Percentiles rank a stretch among this genome's conserved stretches.
phyloP scores from a whole-genome alignment of 129 eudicot species.

The Chrysanthemum lavandulifolium region DNA sequence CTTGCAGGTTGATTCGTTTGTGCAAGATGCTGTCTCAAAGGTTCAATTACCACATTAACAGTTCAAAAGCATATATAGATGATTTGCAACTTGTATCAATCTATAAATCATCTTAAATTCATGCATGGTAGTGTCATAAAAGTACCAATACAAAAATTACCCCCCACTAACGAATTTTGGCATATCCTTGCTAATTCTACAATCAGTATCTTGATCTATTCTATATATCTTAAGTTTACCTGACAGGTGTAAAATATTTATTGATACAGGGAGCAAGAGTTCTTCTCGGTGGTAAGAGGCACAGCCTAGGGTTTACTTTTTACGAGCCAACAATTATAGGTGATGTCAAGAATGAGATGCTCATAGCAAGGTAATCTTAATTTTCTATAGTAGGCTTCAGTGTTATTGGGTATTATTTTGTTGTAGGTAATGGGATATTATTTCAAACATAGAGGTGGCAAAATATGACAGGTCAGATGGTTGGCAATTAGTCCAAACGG shows the following conservation, averaged over 20 bases:
- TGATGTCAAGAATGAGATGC: slow-evolving; percentile 88
- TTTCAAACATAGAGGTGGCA: too few species aligned
- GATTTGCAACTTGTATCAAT: not conserved
- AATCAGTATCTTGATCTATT: too few species aligned
- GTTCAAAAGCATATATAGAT: not conserved
- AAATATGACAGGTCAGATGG: too few species aligned
- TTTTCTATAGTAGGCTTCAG: not conserved
- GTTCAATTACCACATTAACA: slow-evolving; percentile 35
- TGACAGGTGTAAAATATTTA: slow-evolving; percentile 6
- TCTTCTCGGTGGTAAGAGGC: slow-evolving; percentile 88
- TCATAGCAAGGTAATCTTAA: slow-evolving; percentile 60
- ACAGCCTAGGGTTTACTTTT: slow-evolving; percentile 74
- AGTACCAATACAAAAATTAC: too few species aligned
- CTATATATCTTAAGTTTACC: not conserved
- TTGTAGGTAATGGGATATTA: not conserved
- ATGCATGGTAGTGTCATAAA: not conserved
- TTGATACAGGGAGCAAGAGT: slow-evolving; percentile 78
- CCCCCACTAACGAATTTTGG: too few species aligned
- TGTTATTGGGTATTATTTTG: not conserved
- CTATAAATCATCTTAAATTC: slow-evolving; percentile 1
- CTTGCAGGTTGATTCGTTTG: slow-evolving; percentile 71
- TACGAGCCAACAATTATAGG: slow-evolving; percentile 81
- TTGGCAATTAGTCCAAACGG: too few species aligned
- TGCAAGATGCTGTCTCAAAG: slow-evolving; percentile 89
- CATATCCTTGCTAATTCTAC: too few species aligned